A percentile compares a stretch with the other conserved stretches of the same genome.
phyloP scores from a whole-genome alignment of 768 basidiomycete genomes.

The Phanerochaete carnosa region DNA sequence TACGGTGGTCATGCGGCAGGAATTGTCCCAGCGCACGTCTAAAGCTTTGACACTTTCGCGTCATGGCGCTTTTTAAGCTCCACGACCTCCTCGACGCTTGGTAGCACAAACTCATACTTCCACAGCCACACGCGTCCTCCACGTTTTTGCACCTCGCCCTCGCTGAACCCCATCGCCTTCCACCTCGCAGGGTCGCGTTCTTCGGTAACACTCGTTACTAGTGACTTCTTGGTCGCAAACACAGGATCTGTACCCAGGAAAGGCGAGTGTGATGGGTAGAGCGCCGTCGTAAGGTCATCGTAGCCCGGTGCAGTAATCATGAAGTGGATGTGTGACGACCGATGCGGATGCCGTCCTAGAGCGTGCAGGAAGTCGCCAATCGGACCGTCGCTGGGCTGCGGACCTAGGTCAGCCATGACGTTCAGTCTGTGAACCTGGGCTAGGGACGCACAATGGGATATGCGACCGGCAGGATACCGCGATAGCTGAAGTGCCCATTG shows the following conservation, averaged over 20 bases:
- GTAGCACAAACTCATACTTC: conserved; percentile 29
- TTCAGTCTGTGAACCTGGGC: not conserved
- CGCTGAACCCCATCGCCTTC: conserved; percentile 27
- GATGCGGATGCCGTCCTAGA: conserved; percentile 31
- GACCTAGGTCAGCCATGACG: not conserved
- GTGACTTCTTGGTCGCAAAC: conserved; percentile 33
- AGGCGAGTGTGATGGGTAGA: conserved; percentile 32
- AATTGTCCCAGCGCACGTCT: not conserved
- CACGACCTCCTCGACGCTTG: conserved; percentile 27
- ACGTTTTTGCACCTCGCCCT: conserved; percentile 25
- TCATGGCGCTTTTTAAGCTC: conserved; percentile 15
- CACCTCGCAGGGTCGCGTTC: conserved; percentile 26
- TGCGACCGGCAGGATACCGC: conserved; percentile 30
- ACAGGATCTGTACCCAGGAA: conserved; percentile 35
- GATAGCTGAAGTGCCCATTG: conserved; percentile 28
- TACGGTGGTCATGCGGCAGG: too few relatives aligned
- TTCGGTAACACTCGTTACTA: conserved; percentile 27
- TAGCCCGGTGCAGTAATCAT: conserved; percentile 31
- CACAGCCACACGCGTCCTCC: conserved; percentile 30
- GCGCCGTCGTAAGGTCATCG: conserved; percentile 31
- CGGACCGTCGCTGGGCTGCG: conserved; percentile 29
- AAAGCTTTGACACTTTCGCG: not conserved
- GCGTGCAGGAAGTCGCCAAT: conserved; percentile 26
- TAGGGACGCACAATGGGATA: conserved; percentile 28
- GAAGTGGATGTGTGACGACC: conserved; percentile 33